Conservation (phyloP, 1,284 basidiomycete species). For the Phellopilus nigrolimitatus region DNA sequence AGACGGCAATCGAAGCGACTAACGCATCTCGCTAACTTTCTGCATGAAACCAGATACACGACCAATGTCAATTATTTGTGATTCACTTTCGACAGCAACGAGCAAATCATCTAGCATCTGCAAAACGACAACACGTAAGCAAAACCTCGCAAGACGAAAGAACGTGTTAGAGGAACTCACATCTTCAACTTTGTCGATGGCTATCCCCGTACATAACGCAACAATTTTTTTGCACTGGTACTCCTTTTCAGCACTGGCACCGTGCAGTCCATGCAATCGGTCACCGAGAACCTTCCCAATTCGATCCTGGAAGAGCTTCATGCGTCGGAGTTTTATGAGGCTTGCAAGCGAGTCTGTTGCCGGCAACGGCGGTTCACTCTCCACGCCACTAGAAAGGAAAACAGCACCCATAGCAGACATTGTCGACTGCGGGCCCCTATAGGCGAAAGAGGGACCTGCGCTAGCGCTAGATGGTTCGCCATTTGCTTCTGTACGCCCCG, state of each 20-base stretch:
- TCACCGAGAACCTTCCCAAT: conserved; percentile 71
- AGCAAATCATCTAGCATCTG: conserved; percentile 87
- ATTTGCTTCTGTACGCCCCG: conserved; percentile 69
- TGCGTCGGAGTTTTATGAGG: conserved; percentile 65
- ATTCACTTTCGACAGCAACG: conserved; percentile 85
- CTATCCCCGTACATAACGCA: conserved; percentile 82
- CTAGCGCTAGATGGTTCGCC: conserved; percentile 36
- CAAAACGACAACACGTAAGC: conserved; percentile 20
- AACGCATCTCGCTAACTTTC: conserved; percentile 24
- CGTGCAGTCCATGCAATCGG: conserved; percentile 67
- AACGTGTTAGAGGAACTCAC: conserved; percentile 44
- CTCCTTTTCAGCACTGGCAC: conserved; percentile 80
- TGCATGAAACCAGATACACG: conserved; percentile 87
- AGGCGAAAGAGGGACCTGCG: conserved; percentile 57
- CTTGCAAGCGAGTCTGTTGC: conserved; percentile 50
- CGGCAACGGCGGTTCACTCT: conserved; percentile 65
- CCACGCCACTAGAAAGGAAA: conserved; percentile 59
- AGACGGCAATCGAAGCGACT: neutral
- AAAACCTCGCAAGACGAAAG: conserved; percentile 18
- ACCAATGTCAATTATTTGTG: conserved; percentile 78
- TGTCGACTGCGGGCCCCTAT: conserved; percentile 59
- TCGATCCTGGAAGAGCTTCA: conserved; percentile 79
- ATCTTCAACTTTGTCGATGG: conserved; percentile 84
- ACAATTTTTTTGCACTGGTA: conserved; percentile 90
- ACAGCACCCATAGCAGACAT: conserved; percentile 49